Percentiles rank a stretch among this genome's conserved stretches.
These are phyloP conservation scores for Fusarium sororula DNA, from an alignment of 2,329 filamentous ascomycete species.

Conservation along the genomic window DNA sequence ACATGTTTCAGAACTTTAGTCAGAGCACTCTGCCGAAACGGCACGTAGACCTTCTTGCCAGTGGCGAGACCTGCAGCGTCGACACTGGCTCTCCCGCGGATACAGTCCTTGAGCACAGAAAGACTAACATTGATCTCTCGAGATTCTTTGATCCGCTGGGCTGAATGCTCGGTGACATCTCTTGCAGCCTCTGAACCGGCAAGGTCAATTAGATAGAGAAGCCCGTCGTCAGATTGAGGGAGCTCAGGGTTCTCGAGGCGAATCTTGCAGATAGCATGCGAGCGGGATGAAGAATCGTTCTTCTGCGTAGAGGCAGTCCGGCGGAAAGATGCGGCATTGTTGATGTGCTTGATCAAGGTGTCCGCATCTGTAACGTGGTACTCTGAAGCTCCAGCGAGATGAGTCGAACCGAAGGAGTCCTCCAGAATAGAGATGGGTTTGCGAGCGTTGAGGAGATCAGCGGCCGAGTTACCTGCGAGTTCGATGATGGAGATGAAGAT, in stretches of 20 bases:
- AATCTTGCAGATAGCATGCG: slow-evolving; percentile 59
- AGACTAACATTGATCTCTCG: slow-evolving; percentile 59
- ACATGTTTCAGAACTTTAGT: slow-evolving; percentile 61
- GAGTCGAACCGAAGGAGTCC: slow-evolving; percentile 55
- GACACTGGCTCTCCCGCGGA: slow-evolving; percentile 53
- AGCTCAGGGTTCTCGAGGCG: slow-evolving; percentile 49
- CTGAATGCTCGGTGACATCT: slow-evolving; percentile 51
- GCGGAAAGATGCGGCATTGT: slow-evolving; percentile 52
- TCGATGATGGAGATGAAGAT: slow-evolving; percentile 52
- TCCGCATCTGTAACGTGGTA: slow-evolving; percentile 44
- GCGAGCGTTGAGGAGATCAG: slow-evolving; percentile 54
- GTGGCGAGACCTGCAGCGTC: slow-evolving; percentile 39
- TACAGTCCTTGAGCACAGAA: slow-evolving; percentile 62
- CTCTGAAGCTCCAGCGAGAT: slow-evolving; percentile 56
- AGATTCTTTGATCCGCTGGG: slow-evolving; percentile 57
- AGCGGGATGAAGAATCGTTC: slow-evolving; percentile 59
- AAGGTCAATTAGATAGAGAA: slow-evolving; percentile 58
- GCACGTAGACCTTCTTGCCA: slow-evolving; percentile 51
- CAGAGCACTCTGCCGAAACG: slow-evolving; percentile 57
- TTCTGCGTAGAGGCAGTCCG: slow-evolving; percentile 54
- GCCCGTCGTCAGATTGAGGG: slow-evolving; percentile 49
- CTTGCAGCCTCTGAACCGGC: slow-evolving; percentile 60
- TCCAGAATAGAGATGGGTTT: slow-evolving; percentile 55
- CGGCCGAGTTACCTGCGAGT: slow-evolving; percentile 49
- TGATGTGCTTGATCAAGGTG: slow-evolving; percentile 47